phyloP scores from a whole-genome alignment of 768 basidiomycete genomes.

The Leucocoprinus sp. region DNA sequence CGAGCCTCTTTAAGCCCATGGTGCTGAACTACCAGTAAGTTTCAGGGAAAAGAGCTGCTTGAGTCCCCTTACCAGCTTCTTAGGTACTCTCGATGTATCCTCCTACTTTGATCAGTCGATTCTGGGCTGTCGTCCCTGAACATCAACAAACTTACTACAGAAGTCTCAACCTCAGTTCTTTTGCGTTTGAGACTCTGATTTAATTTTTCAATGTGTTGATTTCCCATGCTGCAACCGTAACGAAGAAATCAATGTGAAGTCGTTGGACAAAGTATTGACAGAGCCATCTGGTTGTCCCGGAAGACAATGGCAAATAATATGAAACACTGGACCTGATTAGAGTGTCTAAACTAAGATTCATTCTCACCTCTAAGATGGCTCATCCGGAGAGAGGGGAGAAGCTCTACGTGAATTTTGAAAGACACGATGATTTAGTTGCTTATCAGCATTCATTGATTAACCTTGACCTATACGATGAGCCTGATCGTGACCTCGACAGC shows the following conservation, averaged over 20 bases:
- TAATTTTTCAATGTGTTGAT: conserved; percentile 14
- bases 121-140: background rate
- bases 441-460: conserved; percentile 44
- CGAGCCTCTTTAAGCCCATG: conserved; percentile 65
- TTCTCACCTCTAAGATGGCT: conserved; percentile 6
- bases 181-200: conserved; percentile 35
- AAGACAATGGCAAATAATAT: conserved; percentile 1
- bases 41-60: background rate
- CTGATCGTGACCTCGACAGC: conserved; percentile 34
- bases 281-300: background rate
- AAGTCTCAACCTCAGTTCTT: conserved; percentile 24
- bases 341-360: no score
- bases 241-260: background rate
- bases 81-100: conserved; percentile 33
- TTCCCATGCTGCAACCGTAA: background rate
- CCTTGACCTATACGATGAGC: conserved; percentile 35
- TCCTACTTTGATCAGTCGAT: conserved; percentile 23
- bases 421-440: conserved; percentile 48
- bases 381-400: conserved; percentile 34
- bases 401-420: conserved; percentile 51
- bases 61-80: conserved; percentile 46
- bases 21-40: conserved; percentile 51
- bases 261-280: background rate
- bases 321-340: no score
- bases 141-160: background rate